Base-by-base conservation (phyloP, 495 filamentous ascomycete genomes). In the Neurospora terricola region DNA sequence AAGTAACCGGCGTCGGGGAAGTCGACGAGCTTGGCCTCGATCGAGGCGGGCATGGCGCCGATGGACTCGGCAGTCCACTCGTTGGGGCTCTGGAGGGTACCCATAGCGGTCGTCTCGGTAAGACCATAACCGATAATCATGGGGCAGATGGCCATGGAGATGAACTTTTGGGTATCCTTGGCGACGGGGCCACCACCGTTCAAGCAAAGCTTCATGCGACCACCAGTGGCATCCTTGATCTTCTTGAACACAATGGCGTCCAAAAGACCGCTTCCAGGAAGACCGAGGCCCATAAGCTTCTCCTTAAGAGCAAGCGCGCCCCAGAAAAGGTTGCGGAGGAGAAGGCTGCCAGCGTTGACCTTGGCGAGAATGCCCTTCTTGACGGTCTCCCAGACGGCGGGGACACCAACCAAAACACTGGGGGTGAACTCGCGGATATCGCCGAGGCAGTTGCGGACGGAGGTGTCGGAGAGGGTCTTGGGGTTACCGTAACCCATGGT, bases 401-500 rank as follows among this genome's bases (percentile, higher is more conserved):
- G 96, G 23, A 99, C 96, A 79, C 96, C 96, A 69, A 98, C 93
- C 62, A 99, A 86, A 75, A 99, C 89, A 23, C 92, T 94, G 30
- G 96, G 96, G 78, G 90, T 90, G 83, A 97, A 94, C 79, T 99
- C 96, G 74, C 91, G 89, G 77, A 99, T 98, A 80, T 99, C 96
- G 73, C 96, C 96, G 79, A 91, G 92, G 88, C 93, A 98, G 82
- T 97, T 96, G 73, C 92, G 90, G 77, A 98, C 92, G 16, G 92
- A 96, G 72, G 85, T 83, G 81, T 98, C 96, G 5, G 96, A 97
- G 69, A 99, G 85, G 1, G 96, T 99, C 78, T 92, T 92, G 9
- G 94, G 92, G 81, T 94, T 97, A 77, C 96, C 96, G 82, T 99
- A 99, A 59, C 96, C 96, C 94, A 99, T 98, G 54, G 91, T 94